Conservation (phyloP, 495 filamentous ascomycete species). For the Barbatosphaeria neglecta region DNA sequence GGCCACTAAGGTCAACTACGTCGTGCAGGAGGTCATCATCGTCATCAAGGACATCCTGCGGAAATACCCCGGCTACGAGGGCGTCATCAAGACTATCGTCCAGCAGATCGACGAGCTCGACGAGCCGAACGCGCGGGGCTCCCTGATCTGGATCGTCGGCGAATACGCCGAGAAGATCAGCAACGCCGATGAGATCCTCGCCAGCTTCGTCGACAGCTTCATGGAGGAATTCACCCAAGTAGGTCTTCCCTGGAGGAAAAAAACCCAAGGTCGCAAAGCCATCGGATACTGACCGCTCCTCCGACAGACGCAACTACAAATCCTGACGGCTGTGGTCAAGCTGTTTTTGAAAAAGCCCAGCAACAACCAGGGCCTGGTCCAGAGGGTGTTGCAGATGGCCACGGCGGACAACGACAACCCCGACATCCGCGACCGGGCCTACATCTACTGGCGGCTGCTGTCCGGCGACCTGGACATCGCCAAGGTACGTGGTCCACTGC, state of each 20-base stretch:
- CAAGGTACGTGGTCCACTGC: constrained; percentile 38
- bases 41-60: constrained; percentile 98
- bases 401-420: constrained; percentile 95
- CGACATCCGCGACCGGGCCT: constrained; percentile 90
- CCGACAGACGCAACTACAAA: constrained; percentile 76
- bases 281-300: constrained; percentile 1
- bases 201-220: constrained; percentile 81
- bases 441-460: constrained; percentile 96
- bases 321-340: constrained; percentile 92
- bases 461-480: constrained; percentile 84
- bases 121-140: constrained; percentile 82
- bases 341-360: constrained; percentile 94
- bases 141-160: constrained; percentile 96
- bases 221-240: constrained; percentile 86
- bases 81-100: constrained; percentile 92
- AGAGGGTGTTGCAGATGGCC: constrained; percentile 83
- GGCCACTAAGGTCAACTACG: constrained; percentile 95
- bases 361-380: constrained; percentile 74
- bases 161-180: constrained; percentile 98
- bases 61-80: constrained; percentile 95
- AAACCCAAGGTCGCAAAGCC: neutral
- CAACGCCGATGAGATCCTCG: constrained; percentile 84
- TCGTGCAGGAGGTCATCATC: constrained; percentile 94
- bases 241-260: constrained; percentile 1
- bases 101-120: constrained; percentile 95